Conservation (phyloP, 768 basidiomycete species). For the Amylocystis lapponica region DNA sequence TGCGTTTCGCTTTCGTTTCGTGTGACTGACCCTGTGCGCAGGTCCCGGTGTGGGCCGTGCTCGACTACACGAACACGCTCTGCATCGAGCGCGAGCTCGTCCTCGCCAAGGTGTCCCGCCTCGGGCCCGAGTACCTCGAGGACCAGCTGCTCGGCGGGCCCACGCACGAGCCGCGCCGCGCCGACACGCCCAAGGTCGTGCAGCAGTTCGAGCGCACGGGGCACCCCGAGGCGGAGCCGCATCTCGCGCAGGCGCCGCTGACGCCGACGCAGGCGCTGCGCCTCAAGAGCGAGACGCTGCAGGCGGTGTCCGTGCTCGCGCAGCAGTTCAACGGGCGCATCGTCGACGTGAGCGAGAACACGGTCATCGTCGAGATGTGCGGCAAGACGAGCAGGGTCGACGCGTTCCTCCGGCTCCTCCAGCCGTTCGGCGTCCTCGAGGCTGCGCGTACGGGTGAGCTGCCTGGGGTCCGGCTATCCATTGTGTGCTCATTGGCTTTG, state of each 20-base stretch:
- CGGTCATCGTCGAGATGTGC: slow-evolving; percentile 90
- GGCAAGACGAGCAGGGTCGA: slow-evolving; percentile 90
- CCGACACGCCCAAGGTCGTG: slow-evolving; percentile 42
- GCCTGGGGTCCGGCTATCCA: not conserved
- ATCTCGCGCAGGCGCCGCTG: slow-evolving; percentile 27
- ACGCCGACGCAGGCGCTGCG: slow-evolving; percentile 78
- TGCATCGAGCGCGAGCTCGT: slow-evolving; percentile 91
- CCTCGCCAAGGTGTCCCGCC: slow-evolving; percentile 93
- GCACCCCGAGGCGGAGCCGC: slow-evolving; percentile 25
- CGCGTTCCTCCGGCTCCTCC: slow-evolving; percentile 85
- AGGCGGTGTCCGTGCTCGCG: slow-evolving; percentile 80
- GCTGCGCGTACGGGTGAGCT: slow-evolving; percentile 85
- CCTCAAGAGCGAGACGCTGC: slow-evolving; percentile 82
- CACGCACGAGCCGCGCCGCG: slow-evolving; percentile 66
- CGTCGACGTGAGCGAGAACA: slow-evolving; percentile 92
- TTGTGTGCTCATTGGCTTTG: not conserved
- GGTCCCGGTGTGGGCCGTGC: slow-evolving; percentile 99
- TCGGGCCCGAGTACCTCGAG: slow-evolving; percentile 95
- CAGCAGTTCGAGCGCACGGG: slow-evolving; percentile 69
- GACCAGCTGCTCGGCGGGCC: slow-evolving; percentile 85
- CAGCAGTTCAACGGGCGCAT: slow-evolving; percentile 88
- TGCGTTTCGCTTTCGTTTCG: too few relatives aligned
- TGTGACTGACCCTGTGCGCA: too few relatives aligned
- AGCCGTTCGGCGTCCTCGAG: slow-evolving; percentile 95
- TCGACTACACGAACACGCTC: slow-evolving; percentile 93